A percentile compares a stretch with the other conserved stretches of the same genome.
These are phyloP conservation scores for Cryptococcus sp. DNA, from an alignment of 1,284 basidiomycete species.

Conservation along the genomic window DNA sequence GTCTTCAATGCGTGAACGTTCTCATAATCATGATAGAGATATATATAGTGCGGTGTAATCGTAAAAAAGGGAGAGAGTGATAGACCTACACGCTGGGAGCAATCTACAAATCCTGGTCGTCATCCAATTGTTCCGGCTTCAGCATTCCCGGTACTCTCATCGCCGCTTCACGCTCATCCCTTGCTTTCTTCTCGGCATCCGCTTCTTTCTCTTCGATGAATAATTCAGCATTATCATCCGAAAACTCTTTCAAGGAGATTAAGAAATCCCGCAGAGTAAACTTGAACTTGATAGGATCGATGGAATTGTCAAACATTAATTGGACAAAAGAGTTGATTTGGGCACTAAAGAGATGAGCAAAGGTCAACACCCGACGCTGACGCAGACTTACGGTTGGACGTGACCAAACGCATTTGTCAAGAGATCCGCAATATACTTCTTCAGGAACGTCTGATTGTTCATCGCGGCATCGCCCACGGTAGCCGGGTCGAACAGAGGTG, in stretches of 20 bases:
- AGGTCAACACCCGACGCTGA: neutral
- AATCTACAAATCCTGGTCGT: constrained; percentile 58
- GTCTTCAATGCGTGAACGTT: too few species aligned
- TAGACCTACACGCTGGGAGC: too few species aligned
- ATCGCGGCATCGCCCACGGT: constrained; percentile 68
- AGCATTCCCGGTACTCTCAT: constrained; percentile 98
- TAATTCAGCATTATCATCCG: constrained; percentile 75
- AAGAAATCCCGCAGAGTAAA: constrained; percentile 73
- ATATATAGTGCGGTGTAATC: too few species aligned
- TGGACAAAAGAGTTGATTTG: constrained; percentile 77
- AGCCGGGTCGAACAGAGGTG: constrained; percentile 79
- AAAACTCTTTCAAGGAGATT: constrained; percentile 88
- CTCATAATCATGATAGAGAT: too few species aligned
- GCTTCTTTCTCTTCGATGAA: constrained; percentile 94
- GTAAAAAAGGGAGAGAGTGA: too few species aligned
- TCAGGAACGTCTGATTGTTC: constrained; percentile 77
- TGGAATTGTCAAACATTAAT: constrained; percentile 77
- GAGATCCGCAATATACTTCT: constrained; percentile 82
- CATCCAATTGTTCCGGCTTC: constrained; percentile 83
- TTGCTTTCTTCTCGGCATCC: constrained; percentile 63
- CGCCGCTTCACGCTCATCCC: constrained; percentile 79
- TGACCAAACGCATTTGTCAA: constrained; percentile 86
- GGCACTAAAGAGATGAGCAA: constrained; percentile 33
- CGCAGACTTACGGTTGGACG: constrained; percentile 64
- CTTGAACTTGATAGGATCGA: constrained; percentile 91